Percentiles rank a stretch among this genome's conserved stretches.
Conservation (phyloP, 257 asterid genomes). For the Solanum rostratum region DNA sequence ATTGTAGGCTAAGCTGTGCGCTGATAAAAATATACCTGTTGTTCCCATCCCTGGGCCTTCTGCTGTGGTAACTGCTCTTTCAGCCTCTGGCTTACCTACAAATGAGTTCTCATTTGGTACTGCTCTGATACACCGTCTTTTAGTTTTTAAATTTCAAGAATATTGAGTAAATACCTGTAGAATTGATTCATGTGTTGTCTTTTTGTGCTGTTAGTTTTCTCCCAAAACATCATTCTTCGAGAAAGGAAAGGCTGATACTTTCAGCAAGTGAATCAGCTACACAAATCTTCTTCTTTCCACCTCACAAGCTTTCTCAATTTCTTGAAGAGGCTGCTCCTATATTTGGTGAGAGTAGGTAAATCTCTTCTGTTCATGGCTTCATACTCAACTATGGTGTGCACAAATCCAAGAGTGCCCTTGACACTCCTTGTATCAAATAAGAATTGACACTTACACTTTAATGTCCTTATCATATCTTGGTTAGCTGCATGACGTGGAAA, state of each 20-base stretch:
- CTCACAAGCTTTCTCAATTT: slow-evolving; percentile 81
- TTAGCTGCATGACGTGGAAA: not conserved
- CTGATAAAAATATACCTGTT: slow-evolving; percentile 50
- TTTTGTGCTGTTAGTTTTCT: slow-evolving; percentile 86
- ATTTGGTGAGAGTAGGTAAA: slow-evolving; percentile 67
- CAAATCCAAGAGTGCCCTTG: not conserved
- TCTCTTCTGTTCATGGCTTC: not conserved
- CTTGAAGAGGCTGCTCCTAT: slow-evolving; percentile 56
- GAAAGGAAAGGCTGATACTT: slow-evolving; percentile 64
- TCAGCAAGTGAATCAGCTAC: slow-evolving; percentile 66
- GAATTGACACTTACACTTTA: not conserved
- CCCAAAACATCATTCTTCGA: slow-evolving; percentile 70
- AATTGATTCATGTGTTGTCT: not conserved
- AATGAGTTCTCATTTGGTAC: slow-evolving; percentile 90
- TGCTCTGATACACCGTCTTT: not conserved
- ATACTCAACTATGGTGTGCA: not conserved
- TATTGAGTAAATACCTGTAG: not conserved
- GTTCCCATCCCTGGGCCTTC: slow-evolving; percentile 95
- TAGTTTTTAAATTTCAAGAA: not conserved
- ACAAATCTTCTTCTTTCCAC: slow-evolving; percentile 82
- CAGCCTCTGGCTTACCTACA: slow-evolving; percentile 81
- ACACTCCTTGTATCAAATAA: not conserved
- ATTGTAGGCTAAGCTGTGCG: slow-evolving; percentile 68
- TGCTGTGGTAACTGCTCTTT: slow-evolving; percentile 80
- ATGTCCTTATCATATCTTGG: not conserved